Base-by-base conservation (phyloP, 1,139 yeast genomes). In the Candida mesenterica region DNA sequence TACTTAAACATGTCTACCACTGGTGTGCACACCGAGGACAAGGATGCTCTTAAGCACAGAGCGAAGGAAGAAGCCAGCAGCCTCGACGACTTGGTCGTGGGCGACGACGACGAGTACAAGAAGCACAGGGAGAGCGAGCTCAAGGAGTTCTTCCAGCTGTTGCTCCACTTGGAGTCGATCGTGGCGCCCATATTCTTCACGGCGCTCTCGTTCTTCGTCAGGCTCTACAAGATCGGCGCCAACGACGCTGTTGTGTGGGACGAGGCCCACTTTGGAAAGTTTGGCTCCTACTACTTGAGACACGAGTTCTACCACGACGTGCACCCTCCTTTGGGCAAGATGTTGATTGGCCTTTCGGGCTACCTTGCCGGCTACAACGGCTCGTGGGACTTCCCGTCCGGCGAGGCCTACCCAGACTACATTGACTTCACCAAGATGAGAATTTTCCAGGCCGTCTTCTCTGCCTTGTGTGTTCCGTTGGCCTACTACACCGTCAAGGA, bases 311-410 rank as follows among this genome's bases (percentile, higher is more conserved):
- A 90, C 62, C 96, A 89, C 58, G 99, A 92, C 65, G 98, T 92
- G 40, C 99, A 92, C 61, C 99, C 99, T 35, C 98, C 98, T 2
- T 75, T 94, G 52, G 98, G 97, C 25, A 94, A 94, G 63, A 89
- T 94, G 96, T 74, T 94, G 44, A 90, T 90, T 45, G 99, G 97
- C 1, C 70, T 94, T 28, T 86, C 96, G 10, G 99, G 98, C 12
- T 89, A 84, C 55, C 56, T 94, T 46, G 97, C 97, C 24, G 95
- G 95, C 32, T 92, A 89, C 68, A 86, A 92, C 58, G 98, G 98
- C 26, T 82, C 95, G 2, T 94, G 94, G 82, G 94, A 82, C 53
- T 94, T 94, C 67, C 90, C 89, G 33, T 83, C 95, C 36, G 97
- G 98, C 39, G 77, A 78, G 40, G 65, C 61, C 36, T 94, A 83